Evolutionary conservation across 495 filamentous ascomycete species (phyloP).

Genomic region (Talaromyces ruber): DNA sequence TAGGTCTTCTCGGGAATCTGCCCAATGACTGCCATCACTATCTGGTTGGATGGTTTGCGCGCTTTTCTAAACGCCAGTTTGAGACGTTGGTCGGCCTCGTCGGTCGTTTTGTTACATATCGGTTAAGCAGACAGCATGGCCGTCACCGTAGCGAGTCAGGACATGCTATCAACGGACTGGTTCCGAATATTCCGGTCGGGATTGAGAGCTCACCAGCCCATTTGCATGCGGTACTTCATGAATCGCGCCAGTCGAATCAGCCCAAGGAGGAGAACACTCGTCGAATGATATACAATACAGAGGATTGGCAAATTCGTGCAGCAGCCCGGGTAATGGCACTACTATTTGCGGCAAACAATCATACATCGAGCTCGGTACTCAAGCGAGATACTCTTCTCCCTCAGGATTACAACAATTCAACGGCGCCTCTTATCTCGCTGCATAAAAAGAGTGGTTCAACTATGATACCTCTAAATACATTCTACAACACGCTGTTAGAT

Average conservation of each 20-base stretch:
- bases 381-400: slow-evolving; percentile 19
- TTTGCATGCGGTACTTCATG: slow-evolving; percentile 71
- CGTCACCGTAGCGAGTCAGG: slow-evolving; percentile 50
- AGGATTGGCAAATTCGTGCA: slow-evolving; percentile 88
- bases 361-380: slow-evolving; percentile 22
- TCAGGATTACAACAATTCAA: slow-evolving; percentile 7
- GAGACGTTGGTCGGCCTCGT: slow-evolving; percentile 66
- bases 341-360: slow-evolving; percentile 75
- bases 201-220: slow-evolving; percentile 56
- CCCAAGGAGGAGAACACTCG: slow-evolving; percentile 21
- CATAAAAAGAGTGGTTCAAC: slow-evolving; percentile 20
- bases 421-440: slow-evolving; percentile 8
- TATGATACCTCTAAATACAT: slow-evolving; percentile 69
- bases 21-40: slow-evolving; percentile 71
- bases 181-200: slow-evolving; percentile 60
- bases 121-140: slow-evolving; percentile 64
- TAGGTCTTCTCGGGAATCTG: slow-evolving; percentile 72
- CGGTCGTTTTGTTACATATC: slow-evolving; percentile 73
- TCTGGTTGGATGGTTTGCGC: slow-evolving; percentile 78
- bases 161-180: slow-evolving; percentile 51
- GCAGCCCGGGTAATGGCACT: slow-evolving; percentile 75
- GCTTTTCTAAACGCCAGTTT: slow-evolving; percentile 60
- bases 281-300: slow-evolving; percentile 57
- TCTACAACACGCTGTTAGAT: slow-evolving; percentile 82
- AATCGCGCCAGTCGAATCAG: slow-evolving; percentile 13